phyloP scores from a whole-genome alignment of 345 rosid genomes.

The Gossypium thurberi region DNA sequence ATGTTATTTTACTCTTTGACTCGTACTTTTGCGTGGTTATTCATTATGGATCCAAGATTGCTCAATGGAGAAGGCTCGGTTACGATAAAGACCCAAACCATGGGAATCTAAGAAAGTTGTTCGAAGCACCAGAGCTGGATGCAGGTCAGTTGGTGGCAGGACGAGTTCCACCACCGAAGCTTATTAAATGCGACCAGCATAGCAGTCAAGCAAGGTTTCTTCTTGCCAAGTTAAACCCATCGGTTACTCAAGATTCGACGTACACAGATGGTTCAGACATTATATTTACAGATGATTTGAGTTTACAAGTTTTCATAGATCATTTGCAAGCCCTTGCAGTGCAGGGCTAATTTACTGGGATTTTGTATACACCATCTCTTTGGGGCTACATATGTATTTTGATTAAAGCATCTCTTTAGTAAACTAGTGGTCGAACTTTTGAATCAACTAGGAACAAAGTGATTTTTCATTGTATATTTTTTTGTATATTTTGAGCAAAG shows the following conservation, averaged over 20 bases:
- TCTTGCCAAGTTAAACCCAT: constrained; percentile 93
- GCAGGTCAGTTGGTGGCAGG: constrained; percentile 60
- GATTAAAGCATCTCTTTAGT: not conserved
- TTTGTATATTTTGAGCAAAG: too few species aligned
- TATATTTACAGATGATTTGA: constrained; percentile 76
- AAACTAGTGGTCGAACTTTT: not conserved
- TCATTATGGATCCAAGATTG: constrained; percentile 82
- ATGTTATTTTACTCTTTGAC: constrained; percentile 83
- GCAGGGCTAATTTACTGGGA: constrained; percentile 27
- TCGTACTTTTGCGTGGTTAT: constrained; percentile 85
- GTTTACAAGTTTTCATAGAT: constrained; percentile 80
- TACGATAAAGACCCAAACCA: constrained; percentile 76
- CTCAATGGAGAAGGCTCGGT: constrained; percentile 86
- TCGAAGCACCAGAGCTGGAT: constrained; percentile 83
- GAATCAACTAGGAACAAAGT: not conserved
- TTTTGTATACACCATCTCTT: constrained; percentile 5
- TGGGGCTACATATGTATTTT: not conserved
- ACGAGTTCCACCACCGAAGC: constrained; percentile 68
- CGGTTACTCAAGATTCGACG: constrained; percentile 73
- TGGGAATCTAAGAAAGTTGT: constrained; percentile 72
- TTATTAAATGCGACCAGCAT: constrained; percentile 81
- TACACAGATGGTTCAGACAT: constrained; percentile 59
- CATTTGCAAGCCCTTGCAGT: constrained; percentile 86
- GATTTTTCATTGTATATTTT: not conserved
- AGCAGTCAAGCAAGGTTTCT: constrained; percentile 95